Evolutionary conservation across 2,329 filamentous ascomycete species (phyloP), one percentile per base, ranked within the genome.

Genomic region (Atkinsonella hypoxylon): DNA sequence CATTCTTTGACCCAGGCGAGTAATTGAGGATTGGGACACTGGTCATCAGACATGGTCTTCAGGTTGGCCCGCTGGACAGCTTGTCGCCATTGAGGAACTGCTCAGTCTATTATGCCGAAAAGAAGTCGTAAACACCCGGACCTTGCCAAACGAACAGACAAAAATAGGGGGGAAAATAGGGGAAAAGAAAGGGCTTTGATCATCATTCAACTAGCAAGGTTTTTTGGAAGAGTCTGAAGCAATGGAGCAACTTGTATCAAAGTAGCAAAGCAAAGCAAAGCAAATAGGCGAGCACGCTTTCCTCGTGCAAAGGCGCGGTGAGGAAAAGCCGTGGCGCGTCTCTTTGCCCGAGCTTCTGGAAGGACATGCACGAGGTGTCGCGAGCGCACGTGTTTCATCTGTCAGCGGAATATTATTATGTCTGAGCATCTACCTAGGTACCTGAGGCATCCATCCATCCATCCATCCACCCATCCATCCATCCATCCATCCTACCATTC

Each of bases 1-100:
- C 83, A 89, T 70, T 89, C 85, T 60, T 86, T 83, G 47, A 90
- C 79, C 81, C 85, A 90, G 56, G 70, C 69, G 11, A 90, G 73
- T 9, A 89, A 74, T 40, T 87, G 72, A 5, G 86, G 82, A 58
- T 93, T 93, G 15, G 81, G 76, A 56, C 78, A 83, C 30, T 70
- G 67, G 31, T 68, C 50, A 36, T 62, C 64, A 26, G 52, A 48
- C 54, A 56, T 58, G 45, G 13, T 36, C 7, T 20, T 32, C 2
- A 44, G 10, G 6, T 26, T 18, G 17, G 18, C 13, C 12, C 12
- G 3, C 18, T 49, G 30, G 31, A 15, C 17, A 39, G 20, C 20
- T 4, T 2, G 11, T 39, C 4, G n/a, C 34, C 48, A 43, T 45
- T 10, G 20, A 45, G 22, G 11, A 20, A 41, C 3, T 45, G 17